phyloP scores from a whole-genome alignment of 78 protist genomes.

The Tieghemostelium lacteum region DNA sequence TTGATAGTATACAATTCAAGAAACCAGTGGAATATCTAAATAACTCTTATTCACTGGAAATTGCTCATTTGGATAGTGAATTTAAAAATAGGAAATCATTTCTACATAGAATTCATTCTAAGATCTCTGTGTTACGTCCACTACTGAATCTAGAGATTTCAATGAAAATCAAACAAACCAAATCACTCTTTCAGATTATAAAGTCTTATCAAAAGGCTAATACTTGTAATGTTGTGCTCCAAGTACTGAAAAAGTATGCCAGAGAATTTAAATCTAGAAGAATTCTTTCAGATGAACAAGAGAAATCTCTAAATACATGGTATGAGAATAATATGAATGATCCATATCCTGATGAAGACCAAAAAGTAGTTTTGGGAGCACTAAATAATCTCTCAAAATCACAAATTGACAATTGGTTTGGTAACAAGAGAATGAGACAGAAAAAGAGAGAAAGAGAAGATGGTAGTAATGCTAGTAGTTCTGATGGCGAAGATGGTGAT shows the following conservation, averaged over 20 bases:
- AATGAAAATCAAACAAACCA: not conserved
- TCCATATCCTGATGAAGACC: conserved; percentile 60
- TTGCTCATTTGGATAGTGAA: conserved; percentile 2
- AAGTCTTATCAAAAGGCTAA: conserved; percentile 61
- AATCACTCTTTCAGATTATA: conserved; percentile 9
- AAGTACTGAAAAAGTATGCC: conserved; percentile 44
- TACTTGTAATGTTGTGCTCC: conserved; percentile 20
- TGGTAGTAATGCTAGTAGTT: not conserved
- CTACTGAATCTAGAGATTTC: not conserved
- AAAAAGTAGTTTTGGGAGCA: conserved; percentile 44
- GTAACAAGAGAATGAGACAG: conserved; percentile 61
- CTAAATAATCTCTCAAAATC: conserved; percentile 39
- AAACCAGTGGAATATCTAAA: conserved; percentile 16
- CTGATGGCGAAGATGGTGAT: no score
- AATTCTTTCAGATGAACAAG: conserved; percentile 12
- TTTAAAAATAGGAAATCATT: not conserved
- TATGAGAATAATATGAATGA: not conserved
- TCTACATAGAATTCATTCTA: not conserved
- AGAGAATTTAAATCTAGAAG: conserved; percentile 33
- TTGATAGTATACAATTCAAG: not conserved
- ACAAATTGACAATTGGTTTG: conserved; percentile 73
- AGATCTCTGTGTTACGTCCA: not conserved
- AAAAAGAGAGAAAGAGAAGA: not conserved
- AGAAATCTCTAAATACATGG: conserved; percentile 27
- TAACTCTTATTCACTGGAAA: conserved; percentile 1